These are phyloP conservation scores for Verruconis gallopava DNA, from an alignment of 2,329 filamentous ascomycete genomes.

Conservation along the genomic window DNA sequence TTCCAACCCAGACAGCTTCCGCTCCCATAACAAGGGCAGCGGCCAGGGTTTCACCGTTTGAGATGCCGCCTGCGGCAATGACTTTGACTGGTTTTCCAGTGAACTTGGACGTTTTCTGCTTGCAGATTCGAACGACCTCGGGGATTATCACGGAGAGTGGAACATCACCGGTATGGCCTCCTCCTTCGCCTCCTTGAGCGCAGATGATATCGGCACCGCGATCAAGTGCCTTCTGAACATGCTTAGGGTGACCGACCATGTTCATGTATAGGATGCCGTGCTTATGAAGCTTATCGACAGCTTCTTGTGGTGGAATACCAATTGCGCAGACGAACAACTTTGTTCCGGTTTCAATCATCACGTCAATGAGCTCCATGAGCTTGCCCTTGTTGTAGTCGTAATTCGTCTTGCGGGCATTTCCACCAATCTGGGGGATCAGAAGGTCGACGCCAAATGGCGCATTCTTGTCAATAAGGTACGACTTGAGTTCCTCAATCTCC, in stretches of 20 bases:
- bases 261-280: conserved; percentile 10
- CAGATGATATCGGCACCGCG: conserved; percentile 9
- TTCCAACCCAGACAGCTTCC: conserved; percentile 89
- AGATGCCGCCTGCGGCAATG: conserved; percentile 11
- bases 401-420: conserved; percentile 8
- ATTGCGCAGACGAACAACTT: conserved; percentile 11
- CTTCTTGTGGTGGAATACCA: conserved; percentile 7
- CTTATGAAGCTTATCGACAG: conserved; percentile 8
- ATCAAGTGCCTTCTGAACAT: conserved; percentile 8
- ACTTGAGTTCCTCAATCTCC: conserved; percentile 9
- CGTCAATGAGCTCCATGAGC: conserved; percentile 9
- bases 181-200: conserved; percentile 9
- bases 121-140: conserved; percentile 4
- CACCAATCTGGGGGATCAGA: conserved; percentile 9
- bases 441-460: conserved; percentile 10
- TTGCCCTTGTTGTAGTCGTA: conserved; percentile 11
- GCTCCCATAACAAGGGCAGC: conserved; percentile 88
- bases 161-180: conserved; percentile 10
- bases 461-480: conserved; percentile 5
- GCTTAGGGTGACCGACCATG: conserved; percentile 11
- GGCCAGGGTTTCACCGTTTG: conserved; percentile 48
- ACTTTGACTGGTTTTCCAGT: conserved; percentile 7
- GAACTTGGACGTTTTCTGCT: conserved; percentile 4
- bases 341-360: conserved; percentile 6
- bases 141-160: conserved; percentile 9